Evolutionary conservation across 116 monocot species (phyloP).

Genomic region (Cymodocea nodosa): DNA sequence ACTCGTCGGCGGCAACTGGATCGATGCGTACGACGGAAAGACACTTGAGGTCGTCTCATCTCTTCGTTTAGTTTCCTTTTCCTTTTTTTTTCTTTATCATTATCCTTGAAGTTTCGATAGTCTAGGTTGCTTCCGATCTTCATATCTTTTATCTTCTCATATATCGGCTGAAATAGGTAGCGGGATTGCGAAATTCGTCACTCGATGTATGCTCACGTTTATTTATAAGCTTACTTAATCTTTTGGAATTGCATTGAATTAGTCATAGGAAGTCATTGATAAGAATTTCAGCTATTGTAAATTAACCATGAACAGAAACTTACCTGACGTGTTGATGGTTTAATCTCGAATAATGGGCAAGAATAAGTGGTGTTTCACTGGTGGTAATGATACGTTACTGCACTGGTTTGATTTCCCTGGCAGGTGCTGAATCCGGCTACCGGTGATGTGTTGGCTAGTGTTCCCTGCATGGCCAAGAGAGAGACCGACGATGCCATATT

Average conservation of each 20-base stretch:
- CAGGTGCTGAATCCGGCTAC: conserved; percentile 90
- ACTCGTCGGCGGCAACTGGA: conserved; percentile 74
- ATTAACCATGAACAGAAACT: too few species aligned
- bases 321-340: too few species aligned
- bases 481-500: conserved; percentile 92
- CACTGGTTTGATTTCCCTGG: neutral
- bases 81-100: neutral
- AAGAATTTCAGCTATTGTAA: too few species aligned
- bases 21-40: conserved; percentile 85
- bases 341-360: too few species aligned
- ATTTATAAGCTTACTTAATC: too few species aligned
- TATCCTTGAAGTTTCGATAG: neutral
- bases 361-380: neutral
- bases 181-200: too few species aligned
- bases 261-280: too few species aligned
- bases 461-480: conserved; percentile 74
- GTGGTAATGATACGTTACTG: neutral
- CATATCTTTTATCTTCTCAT: neutral
- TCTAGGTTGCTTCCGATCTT: neutral
- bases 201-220: too few species aligned
- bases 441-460: conserved; percentile 66
- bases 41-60: conserved; percentile 47
- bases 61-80: neutral
- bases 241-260: too few species aligned
- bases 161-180: too few species aligned